Percentiles rank a stretch among this genome's conserved stretches.
Evolutionary conservation across 768 basidiomycete genomes (phyloP).

Genomic region (Lactifluus piperatus): DNA sequence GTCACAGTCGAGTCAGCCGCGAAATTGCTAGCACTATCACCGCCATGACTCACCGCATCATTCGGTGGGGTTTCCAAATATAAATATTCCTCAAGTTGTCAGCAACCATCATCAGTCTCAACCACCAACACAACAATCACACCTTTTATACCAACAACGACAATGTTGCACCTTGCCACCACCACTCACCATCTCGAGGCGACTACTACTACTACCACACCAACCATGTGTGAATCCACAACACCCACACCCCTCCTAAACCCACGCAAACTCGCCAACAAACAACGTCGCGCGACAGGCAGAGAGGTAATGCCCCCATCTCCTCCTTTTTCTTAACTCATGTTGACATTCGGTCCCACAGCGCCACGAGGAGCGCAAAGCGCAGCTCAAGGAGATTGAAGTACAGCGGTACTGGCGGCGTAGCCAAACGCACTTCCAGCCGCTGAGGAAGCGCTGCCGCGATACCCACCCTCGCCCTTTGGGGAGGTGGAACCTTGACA

Average conservation of each 20-base stretch:
- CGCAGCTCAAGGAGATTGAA: neutral
- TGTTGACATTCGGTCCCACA: neutral
- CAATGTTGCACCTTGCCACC: conserved; percentile 4
- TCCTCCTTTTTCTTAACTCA: too few relatives aligned
- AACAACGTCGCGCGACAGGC: conserved; percentile 6
- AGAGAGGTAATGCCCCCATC: conserved; percentile 1
- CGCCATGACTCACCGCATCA: conserved; percentile 8
- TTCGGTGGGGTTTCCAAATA: neutral
- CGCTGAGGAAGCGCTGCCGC: neutral
- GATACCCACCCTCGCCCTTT: neutral
- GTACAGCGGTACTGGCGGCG: neutral
- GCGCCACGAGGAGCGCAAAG: conserved; percentile 13
- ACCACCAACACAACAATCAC: neutral
- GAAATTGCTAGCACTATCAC: neutral
- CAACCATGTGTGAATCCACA: neutral
- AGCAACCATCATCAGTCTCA: neutral
- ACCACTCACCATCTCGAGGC: too few relatives aligned
- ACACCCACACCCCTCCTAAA: neutral
- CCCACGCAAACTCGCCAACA: conserved; percentile 7
- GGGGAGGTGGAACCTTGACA: neutral
- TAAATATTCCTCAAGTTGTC: neutral
- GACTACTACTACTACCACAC: neutral
- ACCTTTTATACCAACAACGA: neutral
- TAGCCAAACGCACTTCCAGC: neutral
- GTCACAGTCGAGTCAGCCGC: neutral